A percentile compares a stretch with the other conserved stretches of the same genome.
These are phyloP conservation scores for Fusarium xyrophilum DNA, from an alignment of 2,329 filamentous ascomycete species.

Conservation along the genomic window DNA sequence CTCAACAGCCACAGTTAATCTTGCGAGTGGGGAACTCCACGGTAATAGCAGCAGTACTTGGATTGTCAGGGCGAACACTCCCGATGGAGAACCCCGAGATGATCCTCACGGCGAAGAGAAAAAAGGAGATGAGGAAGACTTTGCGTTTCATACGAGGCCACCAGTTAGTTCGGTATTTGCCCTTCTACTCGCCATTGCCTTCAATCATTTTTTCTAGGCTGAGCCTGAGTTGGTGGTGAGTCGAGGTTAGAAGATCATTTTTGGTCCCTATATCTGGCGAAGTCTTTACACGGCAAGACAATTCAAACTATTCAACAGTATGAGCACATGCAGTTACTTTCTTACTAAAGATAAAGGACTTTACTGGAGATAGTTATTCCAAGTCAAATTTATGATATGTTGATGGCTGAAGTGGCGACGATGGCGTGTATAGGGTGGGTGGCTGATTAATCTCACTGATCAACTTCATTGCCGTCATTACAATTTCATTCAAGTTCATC, in stretches of 20 bases:
- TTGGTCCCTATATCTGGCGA: slow-evolving; percentile 28
- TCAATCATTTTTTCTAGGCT: slow-evolving; percentile 12
- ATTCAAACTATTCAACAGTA: slow-evolving; percentile 4
- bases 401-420: not conserved
- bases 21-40: slow-evolving; percentile 27
- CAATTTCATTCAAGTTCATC: not conserved
- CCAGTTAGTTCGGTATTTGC: slow-evolving; percentile 7
- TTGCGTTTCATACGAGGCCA: slow-evolving; percentile 4
- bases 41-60: slow-evolving; percentile 36
- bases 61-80: slow-evolving; percentile 8
- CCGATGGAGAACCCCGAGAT: not conserved
- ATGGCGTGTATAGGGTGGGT: not conserved
- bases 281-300: not conserved
- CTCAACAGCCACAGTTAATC: slow-evolving; percentile 29
- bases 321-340: slow-evolving; percentile 1
- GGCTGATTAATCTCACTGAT: slow-evolving; percentile 29
- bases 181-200: slow-evolving; percentile 17
- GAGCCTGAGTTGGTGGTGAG: not conserved
- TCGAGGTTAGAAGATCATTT: not conserved
- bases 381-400: not conserved
- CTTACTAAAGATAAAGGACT: slow-evolving; percentile 1
- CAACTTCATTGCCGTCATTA: slow-evolving; percentile 23
- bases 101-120: not conserved
- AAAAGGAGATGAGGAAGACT: slow-evolving; percentile 16
- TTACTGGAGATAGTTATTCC: not conserved